Evolutionary conservation across 169 alveolate genomes (phyloP), one percentile per base, ranked within the genome.

Genomic region (Plasmodium coatneyi): DNA sequence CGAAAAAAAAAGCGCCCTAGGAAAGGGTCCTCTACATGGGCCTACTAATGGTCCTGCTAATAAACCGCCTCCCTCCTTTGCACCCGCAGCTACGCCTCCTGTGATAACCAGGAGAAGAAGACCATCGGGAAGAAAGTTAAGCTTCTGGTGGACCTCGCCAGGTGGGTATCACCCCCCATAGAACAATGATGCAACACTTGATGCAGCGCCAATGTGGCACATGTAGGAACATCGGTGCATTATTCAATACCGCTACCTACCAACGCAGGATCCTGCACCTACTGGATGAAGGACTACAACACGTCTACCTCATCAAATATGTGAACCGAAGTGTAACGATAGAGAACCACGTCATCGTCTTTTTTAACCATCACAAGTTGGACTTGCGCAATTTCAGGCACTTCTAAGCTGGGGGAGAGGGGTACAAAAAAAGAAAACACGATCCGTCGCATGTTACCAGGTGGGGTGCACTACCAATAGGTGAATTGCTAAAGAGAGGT

Each of bases 81-180:
- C 66, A 6, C 25, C 66, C 30, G 30, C 54, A 84, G 92, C 3
- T 84, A 84, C 36, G 84, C 84, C 7, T 84, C 92, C 28, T 72
- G 83, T 46, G 80, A 71, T 16, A 74, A 43, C 83, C 34, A 6
- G 32, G 43, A 3, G 19, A 84, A 84, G 39, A 71, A 49, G 52
- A 30, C 80, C 43, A 22, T 84, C 52, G 92, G 92, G 19, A 84
- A 84, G 60, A 84, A 84, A 72, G 56, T 84, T 16, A 84, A 84
- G 25, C 60, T 84, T 2, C 30, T 71, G n/a, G 79, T 84, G n/a
- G 92, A 84, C 30, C 60, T 84, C 14, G 36, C 25, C 32, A 71
- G 92, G 92, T 72, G 76, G 6, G 10, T 60, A 1, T 12, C n/a
- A 0, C n/a, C 16, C 5, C 56, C 56, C 56, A 10, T 9, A 46